Evolutionary conservation across 192 early-diverging fungal species (phyloP).

Genomic region (Coemansia sp.): DNA sequence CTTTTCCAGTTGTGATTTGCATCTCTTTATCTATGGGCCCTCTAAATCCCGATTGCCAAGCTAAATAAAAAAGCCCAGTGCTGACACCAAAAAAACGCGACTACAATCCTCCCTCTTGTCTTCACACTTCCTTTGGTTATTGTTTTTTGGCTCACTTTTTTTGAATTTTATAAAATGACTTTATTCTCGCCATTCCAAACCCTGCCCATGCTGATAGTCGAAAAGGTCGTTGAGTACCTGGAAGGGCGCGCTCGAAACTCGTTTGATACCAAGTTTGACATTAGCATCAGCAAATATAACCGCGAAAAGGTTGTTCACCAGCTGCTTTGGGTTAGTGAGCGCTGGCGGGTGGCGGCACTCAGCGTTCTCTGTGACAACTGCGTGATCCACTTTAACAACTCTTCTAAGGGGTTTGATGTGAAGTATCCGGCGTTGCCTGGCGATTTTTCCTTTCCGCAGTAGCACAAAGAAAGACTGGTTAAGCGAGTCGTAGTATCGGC

Average conservation of each 20-base stretch:
- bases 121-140: background rate
- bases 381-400: background rate
- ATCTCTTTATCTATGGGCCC: no score
- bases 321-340: background rate
- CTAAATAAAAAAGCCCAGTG: background rate
- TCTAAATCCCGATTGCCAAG: background rate
- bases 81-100: conserved; percentile 4
- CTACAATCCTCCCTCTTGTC: no score
- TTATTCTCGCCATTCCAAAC: background rate
- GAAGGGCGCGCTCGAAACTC: background rate
- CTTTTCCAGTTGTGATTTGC: no score
- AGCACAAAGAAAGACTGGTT: background rate
- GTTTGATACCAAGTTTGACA: background rate
- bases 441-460: background rate
- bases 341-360: background rate
- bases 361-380: background rate
- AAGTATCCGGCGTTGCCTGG: background rate
- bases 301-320: background rate
- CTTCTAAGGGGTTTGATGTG: background rate
- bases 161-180: background rate
- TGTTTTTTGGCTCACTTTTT: background rate
- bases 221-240: background rate
- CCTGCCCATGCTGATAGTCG: background rate
- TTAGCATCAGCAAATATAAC: background rate
- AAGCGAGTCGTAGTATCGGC: background rate